phyloP scores from a whole-genome alignment of 176 grass and related monocot species.

The Typha latifolia region DNA sequence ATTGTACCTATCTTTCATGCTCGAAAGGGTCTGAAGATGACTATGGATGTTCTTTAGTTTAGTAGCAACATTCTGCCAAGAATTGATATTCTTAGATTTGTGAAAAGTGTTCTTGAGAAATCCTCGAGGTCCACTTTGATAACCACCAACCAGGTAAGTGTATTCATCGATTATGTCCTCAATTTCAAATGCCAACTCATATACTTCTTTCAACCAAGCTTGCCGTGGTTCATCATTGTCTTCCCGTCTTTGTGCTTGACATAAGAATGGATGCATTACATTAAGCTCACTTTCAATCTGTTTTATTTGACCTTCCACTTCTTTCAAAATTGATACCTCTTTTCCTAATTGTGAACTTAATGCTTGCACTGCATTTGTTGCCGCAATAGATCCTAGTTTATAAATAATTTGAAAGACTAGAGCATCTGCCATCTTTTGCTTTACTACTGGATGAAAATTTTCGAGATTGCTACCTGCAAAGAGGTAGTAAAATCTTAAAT shows the following conservation, averaged over 20 bases:
- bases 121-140: background rate
- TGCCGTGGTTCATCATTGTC: background rate
- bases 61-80: background rate
- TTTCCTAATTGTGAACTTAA: too few species aligned
- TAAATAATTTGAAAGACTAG: too few species aligned
- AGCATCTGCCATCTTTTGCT: too few species aligned
- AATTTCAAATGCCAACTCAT: background rate
- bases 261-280: conserved; percentile 9
- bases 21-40: background rate
- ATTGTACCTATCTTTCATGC: background rate
- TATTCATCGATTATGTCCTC: conserved; percentile 11
- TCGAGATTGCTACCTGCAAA: too few species aligned
- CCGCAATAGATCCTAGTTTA: too few species aligned
- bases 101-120: background rate
- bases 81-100: background rate
- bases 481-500: too few species aligned
- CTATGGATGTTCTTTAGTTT: background rate
- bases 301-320: too few species aligned
- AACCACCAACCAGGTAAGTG: background rate
- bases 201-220: conserved; percentile 7
- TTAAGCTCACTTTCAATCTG: too few species aligned
- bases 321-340: too few species aligned
- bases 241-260: background rate
- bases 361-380: too few species aligned
- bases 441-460: background rate